A percentile compares a stretch with the other conserved stretches of the same genome.
Conservation (phyloP, 345 rosid genomes). For the Eucalyptus cloeziana region DNA sequence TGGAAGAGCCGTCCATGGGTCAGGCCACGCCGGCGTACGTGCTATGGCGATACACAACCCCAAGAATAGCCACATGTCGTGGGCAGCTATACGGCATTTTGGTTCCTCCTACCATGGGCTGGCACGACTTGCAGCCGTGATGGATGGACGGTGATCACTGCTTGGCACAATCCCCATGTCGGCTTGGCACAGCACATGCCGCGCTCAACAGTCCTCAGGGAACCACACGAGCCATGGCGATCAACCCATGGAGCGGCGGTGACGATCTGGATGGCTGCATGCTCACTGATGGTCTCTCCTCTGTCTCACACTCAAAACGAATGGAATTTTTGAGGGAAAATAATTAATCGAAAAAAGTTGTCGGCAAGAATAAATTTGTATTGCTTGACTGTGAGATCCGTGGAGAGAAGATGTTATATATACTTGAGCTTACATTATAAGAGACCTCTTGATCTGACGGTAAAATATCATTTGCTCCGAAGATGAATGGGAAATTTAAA, state of each 20-base stretch:
- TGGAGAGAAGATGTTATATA: neutral
- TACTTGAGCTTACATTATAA: rapidly evolving
- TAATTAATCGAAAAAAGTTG: too few relatives aligned
- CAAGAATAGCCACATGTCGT: neutral
- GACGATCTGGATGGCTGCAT: neutral
- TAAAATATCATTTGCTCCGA: neutral
- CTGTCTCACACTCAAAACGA: neutral
- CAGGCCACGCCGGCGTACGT: neutral
- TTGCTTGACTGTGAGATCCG: rapidly evolving
- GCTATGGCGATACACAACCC: neutral
- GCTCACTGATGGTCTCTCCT: neutral
- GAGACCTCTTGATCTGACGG: rapidly evolving
- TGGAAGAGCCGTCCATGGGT: neutral
- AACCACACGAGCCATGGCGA: neutral
- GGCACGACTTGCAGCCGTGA: neutral
- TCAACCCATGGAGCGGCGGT: too few relatives aligned
- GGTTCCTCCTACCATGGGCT: neutral
- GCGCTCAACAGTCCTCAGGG: neutral
- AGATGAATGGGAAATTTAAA: too few relatives aligned
- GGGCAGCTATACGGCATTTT: neutral
- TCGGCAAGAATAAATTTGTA: too few relatives aligned
- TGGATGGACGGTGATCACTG: neutral
- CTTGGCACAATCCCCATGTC: neutral
- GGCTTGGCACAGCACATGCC: neutral
- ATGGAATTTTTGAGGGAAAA: neutral